Evolutionary conservation across 306 rosid species (phyloP).

Genomic region (Vigna nakashimae): DNA sequence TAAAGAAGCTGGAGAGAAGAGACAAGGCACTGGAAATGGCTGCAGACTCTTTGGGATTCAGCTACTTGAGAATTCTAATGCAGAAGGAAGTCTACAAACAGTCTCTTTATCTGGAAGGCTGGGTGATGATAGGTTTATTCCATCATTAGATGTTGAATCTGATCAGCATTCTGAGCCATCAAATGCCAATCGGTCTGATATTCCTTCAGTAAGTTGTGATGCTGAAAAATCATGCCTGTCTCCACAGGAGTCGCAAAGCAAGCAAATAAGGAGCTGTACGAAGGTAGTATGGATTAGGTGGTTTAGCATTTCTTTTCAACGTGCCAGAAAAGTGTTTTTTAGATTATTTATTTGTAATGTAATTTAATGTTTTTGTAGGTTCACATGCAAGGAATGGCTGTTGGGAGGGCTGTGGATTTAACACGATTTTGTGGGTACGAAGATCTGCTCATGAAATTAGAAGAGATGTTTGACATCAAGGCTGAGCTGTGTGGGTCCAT

Average conservation of each 20-base stretch:
- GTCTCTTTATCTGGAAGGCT: slow-evolving; percentile 50
- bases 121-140: slow-evolving; percentile 51
- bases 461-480: slow-evolving; percentile 79
- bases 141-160: slow-evolving; percentile 63
- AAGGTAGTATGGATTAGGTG: slow-evolving; percentile 54
- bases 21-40: slow-evolving; percentile 63
- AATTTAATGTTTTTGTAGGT: slow-evolving; percentile 54
- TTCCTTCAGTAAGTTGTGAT: slow-evolving; percentile 73
- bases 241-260: slow-evolving; percentile 37
- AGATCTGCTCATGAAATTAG: slow-evolving; percentile 68
- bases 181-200: slow-evolving; percentile 63
- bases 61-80: slow-evolving; percentile 58
- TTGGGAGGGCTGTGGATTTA: slow-evolving; percentile 84
- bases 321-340: not conserved
- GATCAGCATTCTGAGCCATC: slow-evolving; percentile 82
- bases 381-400: slow-evolving; percentile 91
- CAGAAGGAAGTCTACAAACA: slow-evolving; percentile 56
- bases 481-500: slow-evolving; percentile 68
- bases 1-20: slow-evolving; percentile 64
- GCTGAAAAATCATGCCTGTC: slow-evolving; percentile 73
- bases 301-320: not conserved
- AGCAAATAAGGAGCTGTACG: slow-evolving; percentile 82
- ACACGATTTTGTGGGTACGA: slow-evolving; percentile 51
- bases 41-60: slow-evolving; percentile 79
- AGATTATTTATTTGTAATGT: slow-evolving; percentile 11